A percentile compares a stretch with the other conserved stretches of the same genome.
Evolutionary conservation across 768 basidiomycete genomes (phyloP).

Genomic region (Suillus decipiens): DNA sequence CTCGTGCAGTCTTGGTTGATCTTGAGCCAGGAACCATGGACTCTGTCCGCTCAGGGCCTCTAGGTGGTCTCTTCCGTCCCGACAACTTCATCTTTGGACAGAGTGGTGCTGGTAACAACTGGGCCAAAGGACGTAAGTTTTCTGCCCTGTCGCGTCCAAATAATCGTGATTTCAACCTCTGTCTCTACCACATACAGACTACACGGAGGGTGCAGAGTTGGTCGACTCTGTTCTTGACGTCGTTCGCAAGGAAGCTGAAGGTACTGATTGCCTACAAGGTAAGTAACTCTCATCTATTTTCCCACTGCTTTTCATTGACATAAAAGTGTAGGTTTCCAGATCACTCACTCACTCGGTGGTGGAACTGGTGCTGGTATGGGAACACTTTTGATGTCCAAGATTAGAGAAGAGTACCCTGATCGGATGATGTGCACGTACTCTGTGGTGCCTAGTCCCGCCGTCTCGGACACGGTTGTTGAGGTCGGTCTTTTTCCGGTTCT

Average conservation of each 20-base stretch:
- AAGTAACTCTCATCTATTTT: constrained; percentile 22
- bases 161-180: background rate
- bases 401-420: constrained; percentile 98
- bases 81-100: constrained; percentile 99
- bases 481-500: constrained; percentile 35
- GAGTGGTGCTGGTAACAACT: constrained; percentile 99
- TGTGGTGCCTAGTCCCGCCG: constrained; percentile 95
- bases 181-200: constrained; percentile 42
- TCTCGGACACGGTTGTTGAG: constrained; percentile 98
- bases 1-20: constrained; percentile 95
- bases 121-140: constrained; percentile 98
- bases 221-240: constrained; percentile 98
- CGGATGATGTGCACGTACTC: constrained; percentile 99
- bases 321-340: constrained; percentile 80
- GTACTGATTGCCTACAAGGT: constrained; percentile 96
- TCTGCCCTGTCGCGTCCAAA: background rate
- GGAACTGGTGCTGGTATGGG: constrained; percentile 99
- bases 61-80: constrained; percentile 92
- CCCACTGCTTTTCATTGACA: constrained; percentile 7
- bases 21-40: constrained; percentile 98
- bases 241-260: constrained; percentile 98
- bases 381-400: constrained; percentile 97
- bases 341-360: constrained; percentile 98
- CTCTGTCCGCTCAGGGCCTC: constrained; percentile 85
- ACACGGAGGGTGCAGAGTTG: constrained; percentile 96